Evolutionary conservation across 2,329 filamentous ascomycete genomes (phyloP), one percentile per base, ranked within the genome.

Genomic region (Beauveria medogensis): DNA sequence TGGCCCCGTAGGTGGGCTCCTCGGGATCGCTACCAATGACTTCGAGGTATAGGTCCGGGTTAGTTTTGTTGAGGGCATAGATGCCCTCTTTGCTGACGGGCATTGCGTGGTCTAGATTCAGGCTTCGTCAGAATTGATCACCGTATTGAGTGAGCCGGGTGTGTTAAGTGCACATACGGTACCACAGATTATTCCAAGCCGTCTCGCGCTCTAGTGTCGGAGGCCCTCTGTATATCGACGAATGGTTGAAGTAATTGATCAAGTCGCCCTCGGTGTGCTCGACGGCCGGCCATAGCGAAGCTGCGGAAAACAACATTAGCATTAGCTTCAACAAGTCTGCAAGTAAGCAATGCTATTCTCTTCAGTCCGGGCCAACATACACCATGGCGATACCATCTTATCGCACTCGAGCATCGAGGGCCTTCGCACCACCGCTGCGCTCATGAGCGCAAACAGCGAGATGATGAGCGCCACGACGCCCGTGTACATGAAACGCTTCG

Each of bases 181-280:
- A 58, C 62, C 62, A 64, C 16, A 64, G 57, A 3, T 24, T n/a
- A 28, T 55, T 56, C 61, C 57, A 64, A 12, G 63, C 63, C 24
- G 59, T 57, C 43, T 64, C 63, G 8, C 62, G 47, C 12, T 64
- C 63, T 6, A 56, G 55, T 3, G 54, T 53, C 2, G 63, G 63
- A 18, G 62, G 57, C 10, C 63, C 61, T 30, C 63, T 62, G n/a
- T 61, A 64, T 47, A 60, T 56, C 22, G 63, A 63, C 16, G 61
- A 41, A 20, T 64, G 58, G 56, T 62, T 64, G 18, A 64, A 60
- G 16, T 44, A 62, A 12, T 64, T 64, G 18, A 61, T 7, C 9
- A 61, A 16, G 37, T 61, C 59, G 24, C 59, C 59, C n/a, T 61
- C 59, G 10, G 51, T 50, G 43, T 55, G 37, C 22, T 61, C 44